A percentile compares a stretch with the other conserved stretches of the same genome.
Evolutionary conservation across 2,329 filamentous ascomycete genomes (phyloP).

Genomic region (Penicillium sclerotiorum): DNA sequence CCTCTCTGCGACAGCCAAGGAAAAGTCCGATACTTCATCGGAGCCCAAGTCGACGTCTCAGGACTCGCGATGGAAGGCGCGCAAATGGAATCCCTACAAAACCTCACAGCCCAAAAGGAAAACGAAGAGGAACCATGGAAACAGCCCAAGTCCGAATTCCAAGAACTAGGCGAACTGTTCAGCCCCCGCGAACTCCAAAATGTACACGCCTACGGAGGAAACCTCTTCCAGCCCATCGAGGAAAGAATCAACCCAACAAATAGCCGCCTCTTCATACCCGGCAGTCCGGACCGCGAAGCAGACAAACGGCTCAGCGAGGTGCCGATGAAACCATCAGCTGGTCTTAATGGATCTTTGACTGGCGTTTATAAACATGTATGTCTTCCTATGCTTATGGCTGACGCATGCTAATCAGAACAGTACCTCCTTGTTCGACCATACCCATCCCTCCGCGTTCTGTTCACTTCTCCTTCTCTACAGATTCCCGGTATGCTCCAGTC

Average conservation of each 20-base stretch:
- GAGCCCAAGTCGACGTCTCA: constrained; percentile 72
- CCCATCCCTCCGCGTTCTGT: constrained; percentile 67
- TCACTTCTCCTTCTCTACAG: constrained; percentile 68
- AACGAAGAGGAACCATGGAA: constrained; percentile 28
- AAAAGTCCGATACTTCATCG: constrained; percentile 68
- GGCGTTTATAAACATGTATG: constrained; percentile 63
- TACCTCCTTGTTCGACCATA: constrained; percentile 57
- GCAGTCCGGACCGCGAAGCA: neutral
- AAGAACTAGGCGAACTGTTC: constrained; percentile 69
- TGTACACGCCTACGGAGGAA: constrained; percentile 64
- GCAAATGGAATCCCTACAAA: constrained; percentile 60
- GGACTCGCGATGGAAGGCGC: constrained; percentile 69
- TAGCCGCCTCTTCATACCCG: constrained; percentile 3
- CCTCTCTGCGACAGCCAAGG: constrained; percentile 72
- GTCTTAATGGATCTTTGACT: constrained; percentile 18
- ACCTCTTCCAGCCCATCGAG: constrained; percentile 36
- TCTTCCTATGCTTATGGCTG: neutral
- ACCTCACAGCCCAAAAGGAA: neutral
- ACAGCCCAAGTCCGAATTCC: constrained; percentile 59
- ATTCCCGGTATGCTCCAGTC: constrained; percentile 69
- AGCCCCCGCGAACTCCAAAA: constrained; percentile 67
- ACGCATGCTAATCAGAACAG: constrained; percentile 21
- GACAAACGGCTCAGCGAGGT: constrained; percentile 17
- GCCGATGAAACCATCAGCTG: neutral
- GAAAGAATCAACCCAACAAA: constrained; percentile 19